Evolutionary conservation across 208 protist genomes (phyloP).

Genomic region (Leishmania martiniquensis): DNA sequence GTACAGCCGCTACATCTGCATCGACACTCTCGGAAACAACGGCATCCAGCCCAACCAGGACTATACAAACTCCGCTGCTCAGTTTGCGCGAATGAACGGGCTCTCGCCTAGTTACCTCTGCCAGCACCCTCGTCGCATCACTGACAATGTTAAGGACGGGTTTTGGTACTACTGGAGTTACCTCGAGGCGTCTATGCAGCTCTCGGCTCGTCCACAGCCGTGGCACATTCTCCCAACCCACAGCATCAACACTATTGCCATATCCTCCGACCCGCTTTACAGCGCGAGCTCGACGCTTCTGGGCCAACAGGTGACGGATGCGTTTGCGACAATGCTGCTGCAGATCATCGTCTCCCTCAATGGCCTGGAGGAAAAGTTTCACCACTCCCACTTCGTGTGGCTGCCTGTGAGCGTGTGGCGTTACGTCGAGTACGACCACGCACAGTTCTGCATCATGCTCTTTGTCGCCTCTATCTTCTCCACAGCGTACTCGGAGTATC

Average conservation of each 20-base stretch:
- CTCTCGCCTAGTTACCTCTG: constrained; percentile 44
- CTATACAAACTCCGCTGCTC: constrained; percentile 44
- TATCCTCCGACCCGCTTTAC: constrained; percentile 35
- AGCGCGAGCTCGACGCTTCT: not conserved
- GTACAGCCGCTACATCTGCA: constrained; percentile 45
- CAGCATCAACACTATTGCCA: constrained; percentile 59
- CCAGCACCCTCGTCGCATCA: constrained; percentile 20
- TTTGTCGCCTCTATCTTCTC: constrained; percentile 61
- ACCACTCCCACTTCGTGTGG: constrained; percentile 76
- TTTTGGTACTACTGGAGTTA: constrained; percentile 32
- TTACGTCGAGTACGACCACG: constrained; percentile 68
- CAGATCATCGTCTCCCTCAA: constrained; percentile 55
- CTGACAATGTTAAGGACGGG: not conserved
- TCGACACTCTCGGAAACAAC: constrained; percentile 53
- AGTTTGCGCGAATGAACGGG: constrained; percentile 1
- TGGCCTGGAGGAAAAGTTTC: constrained; percentile 67
- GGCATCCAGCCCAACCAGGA: constrained; percentile 78
- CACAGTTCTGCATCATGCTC: constrained; percentile 60
- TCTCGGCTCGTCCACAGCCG: constrained; percentile 34
- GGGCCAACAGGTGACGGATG: not conserved
- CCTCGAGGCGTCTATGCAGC: constrained; percentile 34
- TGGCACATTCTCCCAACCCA: constrained; percentile 47
- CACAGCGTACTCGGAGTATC: constrained; percentile 61
- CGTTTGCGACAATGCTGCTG: constrained; percentile 22
- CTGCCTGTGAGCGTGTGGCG: constrained; percentile 35